These are phyloP conservation scores for Corymbia citriodora DNA, from an alignment of 441 rosid genomes.

Conservation along the genomic window DNA sequence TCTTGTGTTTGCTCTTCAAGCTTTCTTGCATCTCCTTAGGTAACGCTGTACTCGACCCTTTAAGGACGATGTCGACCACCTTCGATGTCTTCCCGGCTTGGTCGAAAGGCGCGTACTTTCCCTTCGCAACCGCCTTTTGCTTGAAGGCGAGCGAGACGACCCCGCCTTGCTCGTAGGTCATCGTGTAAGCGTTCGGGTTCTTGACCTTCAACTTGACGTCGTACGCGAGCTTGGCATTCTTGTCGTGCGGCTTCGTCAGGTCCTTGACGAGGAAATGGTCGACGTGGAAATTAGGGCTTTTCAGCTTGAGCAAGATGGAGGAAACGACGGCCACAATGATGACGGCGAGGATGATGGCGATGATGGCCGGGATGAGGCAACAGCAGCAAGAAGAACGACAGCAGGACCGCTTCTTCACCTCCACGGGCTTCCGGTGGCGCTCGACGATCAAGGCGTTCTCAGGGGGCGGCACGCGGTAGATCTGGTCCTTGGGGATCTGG, in stretches of 20 bases:
- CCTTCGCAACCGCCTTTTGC: background rate
- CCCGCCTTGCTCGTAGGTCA: background rate
- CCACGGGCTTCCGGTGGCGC: background rate
- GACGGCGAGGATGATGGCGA: background rate
- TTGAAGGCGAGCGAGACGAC: background rate
- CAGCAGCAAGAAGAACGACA: background rate
- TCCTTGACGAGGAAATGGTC: background rate
- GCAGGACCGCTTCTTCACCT: background rate
- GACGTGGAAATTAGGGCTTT: background rate
- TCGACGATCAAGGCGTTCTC: conserved; percentile 8
- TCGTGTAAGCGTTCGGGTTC: background rate
- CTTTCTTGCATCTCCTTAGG: background rate
- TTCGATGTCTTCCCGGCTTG: background rate
- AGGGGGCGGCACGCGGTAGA: conserved; percentile 10
- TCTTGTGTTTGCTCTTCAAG: background rate
- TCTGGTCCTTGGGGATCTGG: conserved; percentile 12
- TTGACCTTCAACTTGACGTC: background rate
- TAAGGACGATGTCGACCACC: background rate
- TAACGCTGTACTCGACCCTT: background rate
- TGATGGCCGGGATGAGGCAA: background rate
- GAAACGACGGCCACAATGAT: background rate
- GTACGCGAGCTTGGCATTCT: background rate
- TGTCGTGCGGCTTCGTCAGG: background rate
- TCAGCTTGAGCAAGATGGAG: background rate
- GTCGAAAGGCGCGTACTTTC: background rate